Conservation (phyloP, 352 stramenopile species). For the Globisporangium camurandrum region DNA sequence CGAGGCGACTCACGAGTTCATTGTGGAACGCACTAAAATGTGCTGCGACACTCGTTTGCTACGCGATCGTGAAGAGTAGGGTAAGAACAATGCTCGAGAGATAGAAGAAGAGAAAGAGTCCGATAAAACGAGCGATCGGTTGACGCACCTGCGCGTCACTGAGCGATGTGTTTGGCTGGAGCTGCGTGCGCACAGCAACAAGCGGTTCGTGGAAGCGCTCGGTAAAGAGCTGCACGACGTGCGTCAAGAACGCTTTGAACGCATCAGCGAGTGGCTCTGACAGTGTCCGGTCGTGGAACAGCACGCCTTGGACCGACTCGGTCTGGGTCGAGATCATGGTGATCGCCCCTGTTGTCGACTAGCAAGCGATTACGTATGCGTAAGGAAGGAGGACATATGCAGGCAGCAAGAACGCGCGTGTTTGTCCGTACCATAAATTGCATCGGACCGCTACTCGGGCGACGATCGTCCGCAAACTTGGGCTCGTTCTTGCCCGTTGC, state of each 20-base stretch:
- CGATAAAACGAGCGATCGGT: no score
- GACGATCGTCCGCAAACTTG: conserved; percentile 12
- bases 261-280: conserved; percentile 31
- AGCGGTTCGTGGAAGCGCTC: conserved; percentile 37
- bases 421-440: conserved; percentile 13
- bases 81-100: no score
- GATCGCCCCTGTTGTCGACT: conserved; percentile 37
- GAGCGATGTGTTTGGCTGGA: conserved; percentile 31
- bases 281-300: conserved; percentile 70
- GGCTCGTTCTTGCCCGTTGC: conserved; percentile 13
- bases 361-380: neutral
- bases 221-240: conserved; percentile 39
- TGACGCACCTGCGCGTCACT: conserved; percentile 20
- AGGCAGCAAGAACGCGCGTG: neutral
- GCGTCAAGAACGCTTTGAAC: conserved; percentile 54
- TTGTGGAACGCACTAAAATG: conserved; percentile 17
- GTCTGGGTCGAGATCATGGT: conserved; percentile 70
- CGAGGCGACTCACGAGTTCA: conserved; percentile 23
- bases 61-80: no score
- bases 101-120: no score
- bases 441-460: conserved; percentile 12
- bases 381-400: neutral
- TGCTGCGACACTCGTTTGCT: conserved; percentile 10
- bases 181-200: conserved; percentile 29
- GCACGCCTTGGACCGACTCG: conserved; percentile 48